Evolutionary conservation across 2,329 filamentous ascomycete species (phyloP).

Genomic region (Penicillium sp.): DNA sequence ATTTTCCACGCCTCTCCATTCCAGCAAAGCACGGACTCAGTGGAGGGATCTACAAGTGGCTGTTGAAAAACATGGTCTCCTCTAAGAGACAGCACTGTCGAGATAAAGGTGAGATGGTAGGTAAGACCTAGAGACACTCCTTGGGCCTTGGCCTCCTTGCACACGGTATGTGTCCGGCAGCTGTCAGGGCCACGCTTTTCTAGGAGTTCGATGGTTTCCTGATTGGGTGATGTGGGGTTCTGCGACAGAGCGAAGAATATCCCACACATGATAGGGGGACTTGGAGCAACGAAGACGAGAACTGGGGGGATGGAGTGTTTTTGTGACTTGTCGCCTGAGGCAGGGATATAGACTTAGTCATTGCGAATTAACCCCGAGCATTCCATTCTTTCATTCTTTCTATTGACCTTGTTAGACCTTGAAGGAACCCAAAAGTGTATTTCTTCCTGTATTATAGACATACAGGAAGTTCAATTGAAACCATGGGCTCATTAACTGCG

Average conservation of each 20-base stretch:
- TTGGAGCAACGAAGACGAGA: not conserved
- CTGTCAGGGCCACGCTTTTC: conserved; percentile 44
- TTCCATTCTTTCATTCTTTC: no score
- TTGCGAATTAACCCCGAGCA: no score
- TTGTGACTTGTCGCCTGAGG: conserved; percentile 10
- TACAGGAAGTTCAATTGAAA: no score
- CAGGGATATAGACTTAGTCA: conserved; percentile 18
- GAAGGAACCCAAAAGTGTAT: no score
- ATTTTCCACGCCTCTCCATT: conserved; percentile 94
- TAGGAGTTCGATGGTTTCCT: conserved; percentile 33
- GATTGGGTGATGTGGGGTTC: conserved; percentile 26
- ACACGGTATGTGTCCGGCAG: conserved; percentile 30
- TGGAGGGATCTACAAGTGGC: conserved; percentile 57
- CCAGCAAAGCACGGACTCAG: conserved; percentile 76
- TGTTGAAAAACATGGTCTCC: conserved; percentile 66
- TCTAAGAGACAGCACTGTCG: conserved; percentile 85
- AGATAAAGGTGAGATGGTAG: conserved; percentile 59
- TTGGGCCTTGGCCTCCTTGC: conserved; percentile 18
- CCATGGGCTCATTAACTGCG: no score
- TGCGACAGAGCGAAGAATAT: conserved; percentile 48
- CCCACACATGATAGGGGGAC: conserved; percentile 41
- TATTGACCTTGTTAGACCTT: no score
- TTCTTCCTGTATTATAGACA: no score
- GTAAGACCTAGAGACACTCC: conserved; percentile 16
- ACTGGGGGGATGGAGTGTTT: conserved; percentile 5